Base-by-base conservation (phyloP, 306 rosid species). In the Mimosa bimucronata region DNA sequence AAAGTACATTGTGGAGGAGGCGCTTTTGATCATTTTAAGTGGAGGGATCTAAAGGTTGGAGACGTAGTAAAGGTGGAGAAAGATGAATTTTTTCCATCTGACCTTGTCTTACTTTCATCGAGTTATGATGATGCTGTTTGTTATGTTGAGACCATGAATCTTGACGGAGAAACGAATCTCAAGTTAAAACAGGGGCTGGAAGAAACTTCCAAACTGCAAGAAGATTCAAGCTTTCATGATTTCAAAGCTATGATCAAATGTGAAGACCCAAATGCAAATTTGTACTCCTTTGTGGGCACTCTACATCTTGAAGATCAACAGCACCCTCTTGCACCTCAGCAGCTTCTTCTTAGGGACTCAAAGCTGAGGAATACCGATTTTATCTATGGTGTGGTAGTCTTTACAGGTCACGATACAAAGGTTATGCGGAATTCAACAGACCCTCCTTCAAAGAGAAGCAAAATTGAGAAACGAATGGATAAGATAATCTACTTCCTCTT, bases 361-460 rank as follows among this genome's bases (percentile, higher is more conserved):
- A 94, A 92, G 90, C 91, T 94, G 2, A 85, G 93, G 73, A 94
- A 92, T 88, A 92, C 97, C 0, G 97, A 91, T 73, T 94, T 90
- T 82, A 77, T 91, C 74, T 94, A 91, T 9, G 97, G 97, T 4
- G 91, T 79, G 5, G 98, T 92, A 28, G 82, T 94, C 74, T 94
- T 94, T 48, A 92, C 98, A 0, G 97, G 97, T 13, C 89, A 87
- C 58, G 97, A 94, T 76, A 92, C 98, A 52, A 94, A 94, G 87
- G 98, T 94, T 31, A 90, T 91, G 90, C 98, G 92, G 82, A 94
- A 94, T 73, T 87, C 97, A 14, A 94, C 92, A 13, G 89, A 60
- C 14, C 97, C 98, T 66, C 98, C 97, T 52, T 94, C 97, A 23
- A 94, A 94, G 92, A 88, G 98, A 87, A 94, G 98, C 88, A 94